phyloP scores from a whole-genome alignment of 1,139 yeast species.

The Sugiyamaella pinicola region DNA sequence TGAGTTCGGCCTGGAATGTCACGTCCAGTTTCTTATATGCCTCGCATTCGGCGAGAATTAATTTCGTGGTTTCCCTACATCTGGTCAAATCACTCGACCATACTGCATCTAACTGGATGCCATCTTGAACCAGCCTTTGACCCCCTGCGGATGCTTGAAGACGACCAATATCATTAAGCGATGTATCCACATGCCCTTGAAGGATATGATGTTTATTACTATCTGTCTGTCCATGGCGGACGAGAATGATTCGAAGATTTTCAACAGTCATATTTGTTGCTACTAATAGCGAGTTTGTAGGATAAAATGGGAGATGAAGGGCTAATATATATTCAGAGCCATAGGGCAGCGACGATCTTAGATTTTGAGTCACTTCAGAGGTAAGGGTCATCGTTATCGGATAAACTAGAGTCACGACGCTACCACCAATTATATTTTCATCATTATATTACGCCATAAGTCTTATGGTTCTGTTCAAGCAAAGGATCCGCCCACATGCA shows the following conservation, averaged over 20 bases:
- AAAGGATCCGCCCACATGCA: too few relatives aligned
- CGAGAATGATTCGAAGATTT: slow-evolving; percentile 56
- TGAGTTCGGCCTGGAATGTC: slow-evolving; percentile 47
- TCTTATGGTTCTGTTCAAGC: too few relatives aligned
- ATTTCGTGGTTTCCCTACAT: slow-evolving; percentile 37
- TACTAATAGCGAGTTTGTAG: background rate
- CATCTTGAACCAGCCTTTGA: slow-evolving; percentile 23
- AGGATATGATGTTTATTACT: slow-evolving; percentile 65
- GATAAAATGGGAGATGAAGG: background rate
- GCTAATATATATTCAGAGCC: background rate
- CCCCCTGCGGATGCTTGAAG: slow-evolving; percentile 36
- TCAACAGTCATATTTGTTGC: slow-evolving; percentile 15
- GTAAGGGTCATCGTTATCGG: background rate
- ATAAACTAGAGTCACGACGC: too few relatives aligned
- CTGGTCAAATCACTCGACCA: slow-evolving; percentile 41
- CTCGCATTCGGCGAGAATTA: slow-evolving; percentile 26
- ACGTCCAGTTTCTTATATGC: slow-evolving; percentile 9
- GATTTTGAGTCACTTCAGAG: background rate
- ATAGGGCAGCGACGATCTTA: background rate
- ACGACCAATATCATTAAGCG: slow-evolving; percentile 34
- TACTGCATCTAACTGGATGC: slow-evolving; percentile 34
- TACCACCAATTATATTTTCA: too few relatives aligned
- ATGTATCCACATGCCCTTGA: slow-evolving; percentile 63
- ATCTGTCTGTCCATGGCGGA: slow-evolving; percentile 82
- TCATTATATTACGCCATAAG: too few relatives aligned